Conservation (phyloP, 495 filamentous ascomycete genomes). For the Peziza echinospora region DNA sequence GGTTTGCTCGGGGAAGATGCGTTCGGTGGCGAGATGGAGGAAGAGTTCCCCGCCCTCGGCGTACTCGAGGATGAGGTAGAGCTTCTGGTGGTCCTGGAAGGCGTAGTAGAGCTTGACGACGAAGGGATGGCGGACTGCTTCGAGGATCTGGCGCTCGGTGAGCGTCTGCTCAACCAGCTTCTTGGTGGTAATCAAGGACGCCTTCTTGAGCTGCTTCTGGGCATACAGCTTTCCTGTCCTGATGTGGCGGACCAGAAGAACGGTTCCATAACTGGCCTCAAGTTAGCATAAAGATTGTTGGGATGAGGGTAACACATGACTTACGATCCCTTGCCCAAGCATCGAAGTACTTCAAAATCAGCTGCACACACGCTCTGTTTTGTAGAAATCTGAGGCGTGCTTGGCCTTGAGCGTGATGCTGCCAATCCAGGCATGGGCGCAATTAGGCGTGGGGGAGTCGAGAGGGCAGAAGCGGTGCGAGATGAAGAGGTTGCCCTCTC, state of each 20-base stretch:
- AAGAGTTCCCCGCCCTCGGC: conserved; percentile 95
- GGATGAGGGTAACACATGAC: conserved; percentile 1
- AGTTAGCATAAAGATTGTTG: conserved; percentile 2
- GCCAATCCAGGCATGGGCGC: no score
- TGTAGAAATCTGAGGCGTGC: not conserved
- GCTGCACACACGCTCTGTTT: conserved; percentile 58
- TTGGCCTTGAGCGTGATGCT: not conserved
- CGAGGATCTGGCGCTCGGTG: conserved; percentile 81
- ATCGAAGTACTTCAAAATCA: conserved; percentile 84
- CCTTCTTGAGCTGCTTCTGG: conserved; percentile 97
- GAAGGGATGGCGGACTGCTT: conserved; percentile 86
- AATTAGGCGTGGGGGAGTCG: no score
- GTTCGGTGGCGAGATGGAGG: conserved; percentile 65
- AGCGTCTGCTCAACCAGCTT: conserved; percentile 88
- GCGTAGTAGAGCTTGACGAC: conserved; percentile 96
- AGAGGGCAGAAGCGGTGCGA: no score
- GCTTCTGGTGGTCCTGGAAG: conserved; percentile 93
- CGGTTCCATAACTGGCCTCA: conserved; percentile 46
- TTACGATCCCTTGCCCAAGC: conserved; percentile 72
- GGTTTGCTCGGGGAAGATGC: conserved; percentile 72
- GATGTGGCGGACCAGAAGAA: conserved; percentile 72
- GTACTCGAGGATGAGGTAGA: conserved; percentile 94
- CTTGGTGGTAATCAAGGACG: conserved; percentile 77
- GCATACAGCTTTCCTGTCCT: conserved; percentile 76
- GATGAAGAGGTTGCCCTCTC: not conserved